These are phyloP conservation scores for Colletotrichum sansevieriae DNA, from an alignment of 2,329 filamentous ascomycete species.

Conservation along the genomic window DNA sequence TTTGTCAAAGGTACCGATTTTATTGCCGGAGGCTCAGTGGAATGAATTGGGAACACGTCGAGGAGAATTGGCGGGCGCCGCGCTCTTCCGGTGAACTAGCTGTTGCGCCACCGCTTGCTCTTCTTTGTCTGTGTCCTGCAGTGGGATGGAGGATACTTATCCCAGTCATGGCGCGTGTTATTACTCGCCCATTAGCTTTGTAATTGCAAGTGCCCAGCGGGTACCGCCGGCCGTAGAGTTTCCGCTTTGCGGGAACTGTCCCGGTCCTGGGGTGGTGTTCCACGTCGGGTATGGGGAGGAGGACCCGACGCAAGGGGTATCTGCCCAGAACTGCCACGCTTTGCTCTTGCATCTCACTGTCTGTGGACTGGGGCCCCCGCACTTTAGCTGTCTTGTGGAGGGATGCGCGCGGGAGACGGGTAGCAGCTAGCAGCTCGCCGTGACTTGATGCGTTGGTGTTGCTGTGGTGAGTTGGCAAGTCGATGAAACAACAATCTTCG, in stretches of 20 bases:
- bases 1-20: too few species aligned
- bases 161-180: conserved; percentile 15
- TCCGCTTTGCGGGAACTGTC: not conserved
- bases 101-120: not conserved
- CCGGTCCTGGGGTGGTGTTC: conserved; percentile 9
- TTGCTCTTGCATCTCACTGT: not conserved
- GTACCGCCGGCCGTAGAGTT: conserved; percentile 23
- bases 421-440: not conserved
- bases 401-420: conserved; percentile 6
- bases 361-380: conserved; percentile 7
- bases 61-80: not conserved
- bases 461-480: not conserved
- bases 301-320: conserved; percentile 25
- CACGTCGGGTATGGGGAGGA: conserved; percentile 30
- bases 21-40: not conserved
- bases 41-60: not conserved
- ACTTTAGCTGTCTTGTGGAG: not conserved
- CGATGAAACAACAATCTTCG: not conserved
- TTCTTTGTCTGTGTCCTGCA: conserved; percentile 14
- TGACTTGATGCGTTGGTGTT: not conserved
- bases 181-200: conserved; percentile 25
- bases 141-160: conserved; percentile 17
- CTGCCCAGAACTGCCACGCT: conserved; percentile 19
- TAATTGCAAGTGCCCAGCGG: conserved; percentile 28
- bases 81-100: conserved; percentile 4